Base-by-base conservation (phyloP, 805 yeast species). In the Starmerella riodocensis region DNA sequence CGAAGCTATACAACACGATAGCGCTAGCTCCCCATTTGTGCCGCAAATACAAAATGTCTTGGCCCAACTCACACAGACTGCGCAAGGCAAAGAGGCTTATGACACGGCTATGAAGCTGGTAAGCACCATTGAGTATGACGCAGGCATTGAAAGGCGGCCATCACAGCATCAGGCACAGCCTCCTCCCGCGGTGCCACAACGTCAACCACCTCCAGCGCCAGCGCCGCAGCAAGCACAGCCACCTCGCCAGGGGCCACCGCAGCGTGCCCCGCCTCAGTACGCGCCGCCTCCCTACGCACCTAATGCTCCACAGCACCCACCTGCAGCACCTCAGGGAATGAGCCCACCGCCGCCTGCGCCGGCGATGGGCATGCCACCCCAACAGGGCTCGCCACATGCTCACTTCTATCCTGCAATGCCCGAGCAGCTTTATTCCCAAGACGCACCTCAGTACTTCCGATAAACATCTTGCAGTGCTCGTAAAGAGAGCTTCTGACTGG, bases 51-150 rank as follows among this genome's bases (percentile, higher is more conserved):
- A 36, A 32, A 13, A 12, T 2, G 32, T 11, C 7, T 24, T 39
- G 12, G 8, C 16, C 11, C 22, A 20, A 9, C 27, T 42, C 14
- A 29, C 33, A 18, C 12, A 26, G 17, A 20, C 32, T 9, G 48
- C 50, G 3, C 25, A 21, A 8, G 50, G 50, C 13, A 29, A 34
- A 4, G 29, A 27, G 20, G 50, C 50, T 6, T 25, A 41, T 4
- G n/a, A 24, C 14, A 22, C 27, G 6, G 41, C 32, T 1, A 4
- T 23, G 17, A 14, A 17, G 11, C 39, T 47, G 11, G 43, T 28
- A 4, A 12, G 23, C 17, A 25, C 30, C 17, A 25, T 47, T 13
- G 35, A 36, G 14, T 30, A 35, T 3, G 50, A 47, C 18, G 49
- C 42, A 2, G 41, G 39, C 4, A 12, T n/a, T n/a, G n/a, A n/a